Base-by-base conservation (phyloP, 2,329 filamentous ascomycete species). In the Fusarium goolgardi region DNA sequence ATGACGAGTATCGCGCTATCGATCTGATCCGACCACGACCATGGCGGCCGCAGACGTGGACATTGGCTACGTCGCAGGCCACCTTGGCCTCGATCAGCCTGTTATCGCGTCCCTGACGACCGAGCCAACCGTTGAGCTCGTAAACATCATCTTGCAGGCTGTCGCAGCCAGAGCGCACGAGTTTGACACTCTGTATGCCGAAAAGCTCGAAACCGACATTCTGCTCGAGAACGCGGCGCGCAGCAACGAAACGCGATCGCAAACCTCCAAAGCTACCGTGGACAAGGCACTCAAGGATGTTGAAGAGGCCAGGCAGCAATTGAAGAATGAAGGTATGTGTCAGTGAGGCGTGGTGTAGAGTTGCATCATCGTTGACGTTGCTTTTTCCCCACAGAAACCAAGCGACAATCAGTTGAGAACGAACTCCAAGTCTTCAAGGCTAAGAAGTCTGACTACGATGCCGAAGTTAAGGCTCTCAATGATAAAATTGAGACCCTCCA, bases 141-240 rank as follows among this genome's bases (percentile, higher is more conserved):
- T 97, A 69, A 85, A 87, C 60, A 83, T 87, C 41, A 84, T 99
- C 53, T 85, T 99, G 40, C 84, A 88, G 65, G 90, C 91, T 27
- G 87, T 98, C 54, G 86, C 90, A 25, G 82, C 83, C 31, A 97
- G 96, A 78, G 93, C 92, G 35, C 91, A 90, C 73, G 93, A 97
- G 74, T 90, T 88, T 73, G 93, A 97, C 76, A 86, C 89, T 39
- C 81, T 97, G 40, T 93, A 91, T 73, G 90, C 95, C 12, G 92
- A 97, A 69, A 98, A 97, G 81, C 85, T 97, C 44, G 90, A 93
- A 71, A 83, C 92, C 45, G 93, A 97, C 74, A 96, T 99, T 44
- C 94, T 98, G 82, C 86, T 98, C 10, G 96, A 99, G 78, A 96
- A 93, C 78, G 91, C 91, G 20, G 90, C 97, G 47, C 90, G 94